Percentiles rank a stretch among this genome's conserved stretches.
Conservation (phyloP, 2,329 filamentous ascomycete species). For the Talaromyces sp. region DNA sequence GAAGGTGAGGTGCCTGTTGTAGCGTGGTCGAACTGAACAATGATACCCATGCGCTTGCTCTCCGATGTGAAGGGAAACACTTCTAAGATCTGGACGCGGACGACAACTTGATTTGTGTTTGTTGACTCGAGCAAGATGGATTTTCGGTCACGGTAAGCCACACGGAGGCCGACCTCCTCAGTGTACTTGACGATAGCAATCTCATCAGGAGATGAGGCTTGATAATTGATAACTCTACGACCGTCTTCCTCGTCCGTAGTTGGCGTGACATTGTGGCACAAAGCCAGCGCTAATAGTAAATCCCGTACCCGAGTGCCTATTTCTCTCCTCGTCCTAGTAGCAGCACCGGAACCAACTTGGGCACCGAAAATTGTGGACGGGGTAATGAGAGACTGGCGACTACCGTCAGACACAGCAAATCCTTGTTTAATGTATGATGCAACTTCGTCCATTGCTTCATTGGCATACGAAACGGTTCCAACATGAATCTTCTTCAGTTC, state of each 20-base stretch:
- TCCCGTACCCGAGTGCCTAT: constrained; percentile 92
- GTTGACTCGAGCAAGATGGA: constrained; percentile 77
- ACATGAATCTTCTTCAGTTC: constrained; percentile 98
- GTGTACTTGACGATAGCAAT: constrained; percentile 98
- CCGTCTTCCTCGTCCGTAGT: constrained; percentile 81
- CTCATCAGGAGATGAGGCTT: constrained; percentile 95
- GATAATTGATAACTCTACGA: constrained; percentile 74
- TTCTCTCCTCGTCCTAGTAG: constrained; percentile 82
- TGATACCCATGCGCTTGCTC: constrained; percentile 96
- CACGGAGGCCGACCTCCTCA: constrained; percentile 80
- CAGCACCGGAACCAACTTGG: constrained; percentile 54
- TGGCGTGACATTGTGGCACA: constrained; percentile 97
- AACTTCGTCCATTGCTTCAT: constrained; percentile 98
- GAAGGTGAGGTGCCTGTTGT: constrained; percentile 48
- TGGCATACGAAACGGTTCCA: constrained; percentile 95
- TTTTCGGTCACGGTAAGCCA: constrained; percentile 81
- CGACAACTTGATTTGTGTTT: constrained; percentile 67
- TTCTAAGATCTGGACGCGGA: constrained; percentile 83
- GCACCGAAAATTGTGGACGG: constrained; percentile 68
- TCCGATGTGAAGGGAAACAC: constrained; percentile 98
- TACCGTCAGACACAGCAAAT: constrained; percentile 55
- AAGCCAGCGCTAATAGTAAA: constrained; percentile 81
- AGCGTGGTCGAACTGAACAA: constrained; percentile 75
- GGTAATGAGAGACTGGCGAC: constrained; percentile 60
- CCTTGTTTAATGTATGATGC: constrained; percentile 78